These are phyloP conservation scores for Mucor irregularis DNA, from an alignment of 371 early-diverging fungal species.

Conservation along the genomic window DNA sequence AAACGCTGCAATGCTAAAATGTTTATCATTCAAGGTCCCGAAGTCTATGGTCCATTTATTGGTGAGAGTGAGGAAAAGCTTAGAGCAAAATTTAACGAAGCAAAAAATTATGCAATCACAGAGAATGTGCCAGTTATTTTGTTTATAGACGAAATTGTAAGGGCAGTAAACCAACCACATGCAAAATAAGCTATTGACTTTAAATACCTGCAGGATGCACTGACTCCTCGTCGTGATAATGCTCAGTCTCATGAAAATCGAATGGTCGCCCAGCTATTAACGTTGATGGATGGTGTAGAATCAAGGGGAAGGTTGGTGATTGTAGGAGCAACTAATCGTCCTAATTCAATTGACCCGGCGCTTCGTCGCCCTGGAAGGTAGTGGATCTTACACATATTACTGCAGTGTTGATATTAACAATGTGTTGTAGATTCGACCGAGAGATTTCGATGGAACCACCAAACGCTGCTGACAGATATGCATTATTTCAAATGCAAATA, in stretches of 20 bases:
- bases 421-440: conserved; percentile 92
- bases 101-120: conserved; percentile 51
- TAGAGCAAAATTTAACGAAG: conserved; percentile 82
- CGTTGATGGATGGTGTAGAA: conserved; percentile 94
- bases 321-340: conserved; percentile 98
- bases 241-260: conserved; percentile 82
- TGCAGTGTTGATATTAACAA: too few species aligned
- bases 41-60: conserved; percentile 86
- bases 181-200: too few species aligned
- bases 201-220: conserved; percentile 71
- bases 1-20: conserved; percentile 60
- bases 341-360: conserved; percentile 97
- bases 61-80: conserved; percentile 96
- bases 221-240: conserved; percentile 87
- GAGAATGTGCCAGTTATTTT: conserved; percentile 72
- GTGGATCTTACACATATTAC: conserved; percentile 52
- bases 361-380: conserved; percentile 96
- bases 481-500: conserved; percentile 63
- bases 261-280: conserved; percentile 96
- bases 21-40: conserved; percentile 82
- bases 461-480: conserved; percentile 54
- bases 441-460: conserved; percentile 90
- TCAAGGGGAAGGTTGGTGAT: conserved; percentile 76
- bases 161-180: too few species aligned
- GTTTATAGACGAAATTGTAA: conserved; percentile 98